Conservation (phyloP, 192 early-diverging fungal species). For the Coemansia sp. region DNA sequence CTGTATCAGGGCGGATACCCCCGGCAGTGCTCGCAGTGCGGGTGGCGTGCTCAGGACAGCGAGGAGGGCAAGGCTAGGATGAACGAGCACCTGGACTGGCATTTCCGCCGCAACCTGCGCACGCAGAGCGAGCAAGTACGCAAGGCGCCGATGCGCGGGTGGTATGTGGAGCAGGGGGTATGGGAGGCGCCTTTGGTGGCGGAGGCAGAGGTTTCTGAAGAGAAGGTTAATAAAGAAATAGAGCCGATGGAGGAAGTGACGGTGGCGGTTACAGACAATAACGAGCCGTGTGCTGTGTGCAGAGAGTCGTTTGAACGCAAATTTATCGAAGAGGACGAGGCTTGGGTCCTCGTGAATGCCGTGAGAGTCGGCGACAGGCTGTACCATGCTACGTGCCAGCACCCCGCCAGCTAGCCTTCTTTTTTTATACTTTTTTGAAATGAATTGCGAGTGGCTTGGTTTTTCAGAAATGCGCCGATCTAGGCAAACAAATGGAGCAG, state of each 20-base stretch:
- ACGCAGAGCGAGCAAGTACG: constrained; percentile 76
- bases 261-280: constrained; percentile 49
- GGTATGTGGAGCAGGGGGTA: constrained; percentile 69
- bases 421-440: neutral
- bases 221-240: neutral
- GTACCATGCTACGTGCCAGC: constrained; percentile 50
- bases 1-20: constrained; percentile 72
- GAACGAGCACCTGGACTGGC: constrained; percentile 89
- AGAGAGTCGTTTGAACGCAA: constrained; percentile 70
- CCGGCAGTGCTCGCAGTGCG: constrained; percentile 91
- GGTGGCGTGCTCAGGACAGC: constrained; percentile 69
- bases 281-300: constrained; percentile 70
- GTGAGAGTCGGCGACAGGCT: constrained; percentile 56
- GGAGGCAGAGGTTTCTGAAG: constrained; percentile 7
- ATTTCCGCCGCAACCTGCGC: constrained; percentile 92
- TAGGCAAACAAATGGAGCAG: neutral
- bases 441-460: neutral
- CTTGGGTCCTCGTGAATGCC: constrained; percentile 73
- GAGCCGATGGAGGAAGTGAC: constrained; percentile 34
- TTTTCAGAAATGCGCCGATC: constrained; percentile 8
- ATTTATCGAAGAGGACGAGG: constrained; percentile 75
- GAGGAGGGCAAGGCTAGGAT: constrained; percentile 70
- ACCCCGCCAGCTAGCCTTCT: neutral
- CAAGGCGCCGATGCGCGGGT: constrained; percentile 79
- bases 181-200: constrained; percentile 38